Evolutionary conservation across 148 eudicot genomes (phyloP).

Genomic region (Silene conica): DNA sequence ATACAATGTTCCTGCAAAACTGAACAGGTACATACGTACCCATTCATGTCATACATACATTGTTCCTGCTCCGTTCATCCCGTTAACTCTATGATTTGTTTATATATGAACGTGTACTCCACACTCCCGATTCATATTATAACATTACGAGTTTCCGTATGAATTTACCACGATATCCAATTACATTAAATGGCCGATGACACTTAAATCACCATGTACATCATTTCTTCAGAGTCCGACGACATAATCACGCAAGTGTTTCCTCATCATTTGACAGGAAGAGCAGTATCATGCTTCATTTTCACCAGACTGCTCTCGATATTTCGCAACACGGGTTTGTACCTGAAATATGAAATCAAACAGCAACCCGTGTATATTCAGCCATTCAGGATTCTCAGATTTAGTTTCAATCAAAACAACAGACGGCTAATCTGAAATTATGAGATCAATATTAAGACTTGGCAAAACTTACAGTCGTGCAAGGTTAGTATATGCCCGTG

Average conservation of each 20-base stretch:
- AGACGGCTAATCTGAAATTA: background rate
- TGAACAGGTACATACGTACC: too few relatives aligned
- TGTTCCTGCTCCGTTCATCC: too few relatives aligned
- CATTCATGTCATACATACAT: too few relatives aligned
- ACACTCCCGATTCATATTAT: too few relatives aligned
- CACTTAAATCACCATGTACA: too few relatives aligned
- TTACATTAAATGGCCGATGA: too few relatives aligned
- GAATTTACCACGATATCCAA: too few relatives aligned
- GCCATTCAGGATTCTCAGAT: background rate
- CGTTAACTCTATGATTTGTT: too few relatives aligned
- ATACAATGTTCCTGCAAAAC: too few relatives aligned
- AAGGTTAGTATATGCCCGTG: conserved; percentile 74
- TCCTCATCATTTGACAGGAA: conserved; percentile 44
- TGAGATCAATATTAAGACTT: background rate
- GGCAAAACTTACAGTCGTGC: conserved; percentile 63
- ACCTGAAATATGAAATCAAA: conserved; percentile 42
- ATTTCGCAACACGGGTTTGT: conserved; percentile 81
- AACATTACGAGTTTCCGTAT: too few relatives aligned
- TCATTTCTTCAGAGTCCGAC: background rate
- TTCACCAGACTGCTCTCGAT: conserved; percentile 82
- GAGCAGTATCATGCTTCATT: conserved; percentile 72
- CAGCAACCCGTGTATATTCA: background rate
- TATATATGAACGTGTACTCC: too few relatives aligned
- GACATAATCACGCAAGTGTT: background rate
- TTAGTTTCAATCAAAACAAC: background rate